Base-by-base conservation (phyloP, 2,329 filamentous ascomycete species). In the Phialocephala sp. region DNA sequence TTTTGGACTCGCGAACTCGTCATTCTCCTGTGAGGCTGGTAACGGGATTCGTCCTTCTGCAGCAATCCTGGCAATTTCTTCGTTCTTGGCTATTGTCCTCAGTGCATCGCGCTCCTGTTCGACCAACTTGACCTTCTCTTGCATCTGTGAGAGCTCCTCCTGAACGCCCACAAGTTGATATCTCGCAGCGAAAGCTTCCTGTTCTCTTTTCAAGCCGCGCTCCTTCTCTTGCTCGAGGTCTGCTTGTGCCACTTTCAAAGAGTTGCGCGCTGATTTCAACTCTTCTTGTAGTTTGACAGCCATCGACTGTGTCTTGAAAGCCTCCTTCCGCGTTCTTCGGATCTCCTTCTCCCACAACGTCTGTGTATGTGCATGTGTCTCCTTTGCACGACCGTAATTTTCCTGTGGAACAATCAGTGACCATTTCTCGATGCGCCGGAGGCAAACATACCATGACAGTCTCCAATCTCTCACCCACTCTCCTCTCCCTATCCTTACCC, bases 71-170 rank as follows among this genome's bases (percentile, higher is more conserved):
- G 89, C 85, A 27, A 92, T 85, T 75, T 92, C 90, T 73, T 93
- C 90, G 72, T 91, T 90, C 78, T 90, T 85, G 37, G 91, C 85
- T 59, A 88, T 87, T 2, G 86, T 88, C 79, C 90, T 91, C 74
- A 91, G 85, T 2, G 89, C 87, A 75, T 93, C 90, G 8, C 90
- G 88, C 77, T 94, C 91, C 74, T 91, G 87, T 74, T 93, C 90
- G 18, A 91, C 82, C 37, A 89, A 79, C 75, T 85, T 87, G 71
- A 91, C 81, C 56, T 83, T 84, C 69, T 90, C 87, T 57, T 85
- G 81, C 20, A 89, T 82, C 67, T 88, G 84, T 27, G 88, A 82
- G 1, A 93, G 80, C 75, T 92, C 87, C 73, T 92, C 88, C 69
- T 91, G 85, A 59, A 88, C 77, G 47, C 85, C 83, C 61, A 88